Evolutionary conservation across 805 yeast species (phyloP), one percentile per base, ranked within the genome.

Genomic region (Scheffersomyces coipomensis): DNA sequence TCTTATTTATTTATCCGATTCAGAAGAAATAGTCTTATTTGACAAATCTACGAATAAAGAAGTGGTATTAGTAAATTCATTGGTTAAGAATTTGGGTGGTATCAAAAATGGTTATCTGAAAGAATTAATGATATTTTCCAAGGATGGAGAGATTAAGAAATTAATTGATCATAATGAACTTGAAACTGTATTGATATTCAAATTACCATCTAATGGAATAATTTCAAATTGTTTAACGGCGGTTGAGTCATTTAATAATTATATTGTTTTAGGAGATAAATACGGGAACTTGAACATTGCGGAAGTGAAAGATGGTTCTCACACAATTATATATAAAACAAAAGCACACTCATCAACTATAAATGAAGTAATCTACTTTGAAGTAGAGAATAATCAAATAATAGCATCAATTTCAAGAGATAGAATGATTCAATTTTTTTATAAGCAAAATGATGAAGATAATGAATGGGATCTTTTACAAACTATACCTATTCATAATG

Each of bases 401-500:
- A 49, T 74, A 4, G 68, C 70, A 15, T 71, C 78, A 29, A 73
- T 75, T 19, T 76, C 84, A 1, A 58, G 87, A 30, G 88, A 82
- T 52, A 52, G 88, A 37, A 82, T 81, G 67, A 71, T 82, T 22
- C 88, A 82, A 52, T 52, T 81, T 0, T 78, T 77, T 42, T 50
- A 53, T 11, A 37, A 34, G 15, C 15, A 13, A 19, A 2, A 29
- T 3, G 38, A 33, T 3, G 46, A 37, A 1, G 39, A 44, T 2
- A 34, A 46, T 0, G n/a, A n/a, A n/a, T 83, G 87, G 86, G 67
- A 61, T 4, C 57, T 84, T 3, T 54, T 71, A 33, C 85, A 81
- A 49, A 83, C 89, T 0, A 49, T 83, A n/a, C 74, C 76, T 1
- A 62, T 71, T 5, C 87, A 79, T 48, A 76, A 73, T 38, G 85